Base-by-base conservation (phyloP, 1,284 basidiomycete genomes). In the Ceratobasidium sp. region DNA sequence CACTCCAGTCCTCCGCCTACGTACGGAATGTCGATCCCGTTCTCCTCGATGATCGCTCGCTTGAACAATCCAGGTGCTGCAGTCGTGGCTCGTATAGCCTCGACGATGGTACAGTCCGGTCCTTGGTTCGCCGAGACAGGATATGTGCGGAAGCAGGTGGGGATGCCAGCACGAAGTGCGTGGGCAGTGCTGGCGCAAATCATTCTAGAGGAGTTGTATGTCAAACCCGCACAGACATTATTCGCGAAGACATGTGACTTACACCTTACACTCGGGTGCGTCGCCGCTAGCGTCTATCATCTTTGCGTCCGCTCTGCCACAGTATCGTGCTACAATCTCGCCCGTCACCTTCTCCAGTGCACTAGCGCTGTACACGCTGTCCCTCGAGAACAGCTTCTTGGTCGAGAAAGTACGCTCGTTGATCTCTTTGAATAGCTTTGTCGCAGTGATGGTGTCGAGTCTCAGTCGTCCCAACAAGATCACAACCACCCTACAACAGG, bases 381-480 rank as follows among this genome's bases (percentile, higher is more conserved):
- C 23, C n/a, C n/a, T n/a, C n/a, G n/a, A n/a, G 13, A 49, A 32
- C 21, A 18, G 62, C 23, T 64, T 64, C n/a, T 23, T 64, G 46
- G 43, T 47, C n/a, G 46, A 64, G 46, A 71, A 73, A 13, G 54
- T 46, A 5, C 21, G 50, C 28, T 61, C 32, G 0, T 73, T 72
- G 13, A 79, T 74, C 9, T 70, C 38, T 30, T 76, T 76, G 62
- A 80, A 81, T 13, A 73, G 72, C 23, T 76, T 73, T 32, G 80
- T 80, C 13, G 80, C 80, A 2, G 78, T 78, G 13, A 71, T 66
- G 50, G 79, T 79, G 61, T 78, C 76, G 38, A 81, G 72, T 11
- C 78, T 75, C 23, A 81, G 75, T 6, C 80, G 77, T 9, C 80
- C 81, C 13, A 82, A 73, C 46, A 82, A 75, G 9, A 82, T 73